Evolutionary conservation across 768 basidiomycete species (phyloP), one percentile per base, ranked within the genome.

Genomic region (Tephrocybe sp.): DNA sequence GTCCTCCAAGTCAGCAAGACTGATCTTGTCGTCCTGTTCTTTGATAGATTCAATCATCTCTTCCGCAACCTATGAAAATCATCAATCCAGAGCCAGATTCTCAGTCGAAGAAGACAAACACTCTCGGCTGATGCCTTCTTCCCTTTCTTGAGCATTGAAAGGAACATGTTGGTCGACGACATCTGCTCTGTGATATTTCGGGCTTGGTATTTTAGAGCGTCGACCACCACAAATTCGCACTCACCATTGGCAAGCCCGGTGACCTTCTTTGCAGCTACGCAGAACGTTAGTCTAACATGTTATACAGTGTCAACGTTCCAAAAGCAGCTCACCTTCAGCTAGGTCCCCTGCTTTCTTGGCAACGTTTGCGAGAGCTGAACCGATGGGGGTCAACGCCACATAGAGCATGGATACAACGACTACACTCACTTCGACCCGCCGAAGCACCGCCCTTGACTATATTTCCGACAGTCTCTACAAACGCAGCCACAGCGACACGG

Each of bases 141-240:
- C 7, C 43, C 43, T 21, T 44, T 44, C 21, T 44, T 31, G 1
- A 44, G 29, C 29, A 44, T 8, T 3, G 43, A 44, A 44, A 44
- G 43, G 30, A 31, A 44, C 29, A 44, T 44, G 29, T 22, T 44
- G 16, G 30, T 44, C 1, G 43, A 33, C 15, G 43, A 44, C 43
- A 44, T 44, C 18, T 44, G 27, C 29, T 44, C 43, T 11, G 43
- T 44, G 29, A 44, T 44, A 23, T 44, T 33, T 19, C 43, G 43
- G 18, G 43, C 43, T 44, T 44, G 43, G 12, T 44, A 16, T 44
- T 44, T 44, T 9, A 44, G 31, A 5, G 27, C 27, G 27, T 5
- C 5, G 27, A 29, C 27, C 27, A 29, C 27, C 5, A 29, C n/a
- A n/a, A n/a, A n/a, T n/a, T 29, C 27, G 27, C 12, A 11, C 43